Evolutionary conservation across 768 basidiomycete species (phyloP).

Genomic region (Amyloporia xantha): DNA sequence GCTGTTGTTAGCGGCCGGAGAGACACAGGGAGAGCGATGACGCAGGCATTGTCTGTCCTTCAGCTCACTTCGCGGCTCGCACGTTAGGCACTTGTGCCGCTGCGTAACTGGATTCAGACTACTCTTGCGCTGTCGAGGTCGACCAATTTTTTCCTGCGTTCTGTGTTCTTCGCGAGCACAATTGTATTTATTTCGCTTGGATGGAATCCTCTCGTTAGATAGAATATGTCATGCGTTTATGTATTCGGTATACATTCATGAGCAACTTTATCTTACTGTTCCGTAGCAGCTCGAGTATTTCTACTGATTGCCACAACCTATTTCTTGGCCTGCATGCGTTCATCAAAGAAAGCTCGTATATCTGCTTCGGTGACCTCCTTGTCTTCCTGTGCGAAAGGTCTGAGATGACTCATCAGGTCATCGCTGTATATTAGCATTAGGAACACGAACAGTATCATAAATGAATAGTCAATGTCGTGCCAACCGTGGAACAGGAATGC

Average conservation of each 20-base stretch:
- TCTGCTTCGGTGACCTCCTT: conserved; percentile 70
- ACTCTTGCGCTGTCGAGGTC: conserved; percentile 5
- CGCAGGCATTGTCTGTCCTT: neutral
- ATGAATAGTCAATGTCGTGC: neutral
- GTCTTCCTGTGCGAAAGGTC: conserved; percentile 74
- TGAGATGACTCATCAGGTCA: conserved; percentile 60
- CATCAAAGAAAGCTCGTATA: conserved; percentile 23
- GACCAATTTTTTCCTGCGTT: neutral
- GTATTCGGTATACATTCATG: neutral
- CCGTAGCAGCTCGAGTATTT: neutral
- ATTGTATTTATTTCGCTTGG: neutral
- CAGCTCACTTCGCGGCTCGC: conserved; percentile 7
- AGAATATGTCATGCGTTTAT: no score
- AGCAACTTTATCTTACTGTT: neutral
- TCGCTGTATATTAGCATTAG: conserved; percentile 39
- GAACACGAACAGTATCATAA: neutral
- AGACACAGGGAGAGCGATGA: neutral
- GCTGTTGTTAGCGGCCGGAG: neutral
- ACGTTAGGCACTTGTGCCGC: neutral
- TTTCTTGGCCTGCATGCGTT: conserved; percentile 7
- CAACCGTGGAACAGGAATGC: neutral
- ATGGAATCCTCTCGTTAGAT: no score
- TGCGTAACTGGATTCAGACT: conserved; percentile 8
- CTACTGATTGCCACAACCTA: neutral
- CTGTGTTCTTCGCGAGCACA: conserved; percentile 1